These are phyloP conservation scores for Allantophomopsis cytisporea DNA, from an alignment of 2,329 filamentous ascomycete species.

Conservation along the genomic window DNA sequence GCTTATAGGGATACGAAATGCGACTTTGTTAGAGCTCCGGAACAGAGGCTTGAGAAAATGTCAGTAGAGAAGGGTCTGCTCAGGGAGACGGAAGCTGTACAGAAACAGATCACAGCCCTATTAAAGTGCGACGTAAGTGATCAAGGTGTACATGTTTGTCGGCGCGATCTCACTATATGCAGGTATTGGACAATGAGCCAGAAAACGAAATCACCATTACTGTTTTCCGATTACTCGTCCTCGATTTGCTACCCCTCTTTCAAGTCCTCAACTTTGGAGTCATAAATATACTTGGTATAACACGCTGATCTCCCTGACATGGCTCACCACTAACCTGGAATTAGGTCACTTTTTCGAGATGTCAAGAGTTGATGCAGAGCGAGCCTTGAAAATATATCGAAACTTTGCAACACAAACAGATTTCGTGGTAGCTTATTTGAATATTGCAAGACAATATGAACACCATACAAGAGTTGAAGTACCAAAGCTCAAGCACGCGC, in stretches of 20 bases:
- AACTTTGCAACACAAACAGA: conserved; percentile 88
- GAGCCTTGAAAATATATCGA: conserved; percentile 84
- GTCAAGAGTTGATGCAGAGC: conserved; percentile 85
- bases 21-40: conserved; percentile 78
- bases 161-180: conserved; percentile 4
- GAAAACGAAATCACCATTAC: conserved; percentile 96
- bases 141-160: neutral
- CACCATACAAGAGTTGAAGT: conserved; percentile 87
- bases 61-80: conserved; percentile 85
- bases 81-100: conserved; percentile 81
- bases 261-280: conserved; percentile 93
- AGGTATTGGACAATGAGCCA: conserved; percentile 77
- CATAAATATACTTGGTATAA: conserved; percentile 85
- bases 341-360: conserved; percentile 96
- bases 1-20: conserved; percentile 74
- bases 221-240: conserved; percentile 79
- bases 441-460: conserved; percentile 78
- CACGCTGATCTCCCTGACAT: neutral
- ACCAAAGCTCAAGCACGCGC: conserved; percentile 93
- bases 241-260: conserved; percentile 82
- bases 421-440: conserved; percentile 79
- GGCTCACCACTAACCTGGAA: conserved; percentile 7
- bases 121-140: conserved; percentile 77
- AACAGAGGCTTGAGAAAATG: conserved; percentile 71
- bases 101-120: conserved; percentile 74